Conservation (phyloP, 768 basidiomycete species). For the Paxillus ammoniavirescens region DNA sequence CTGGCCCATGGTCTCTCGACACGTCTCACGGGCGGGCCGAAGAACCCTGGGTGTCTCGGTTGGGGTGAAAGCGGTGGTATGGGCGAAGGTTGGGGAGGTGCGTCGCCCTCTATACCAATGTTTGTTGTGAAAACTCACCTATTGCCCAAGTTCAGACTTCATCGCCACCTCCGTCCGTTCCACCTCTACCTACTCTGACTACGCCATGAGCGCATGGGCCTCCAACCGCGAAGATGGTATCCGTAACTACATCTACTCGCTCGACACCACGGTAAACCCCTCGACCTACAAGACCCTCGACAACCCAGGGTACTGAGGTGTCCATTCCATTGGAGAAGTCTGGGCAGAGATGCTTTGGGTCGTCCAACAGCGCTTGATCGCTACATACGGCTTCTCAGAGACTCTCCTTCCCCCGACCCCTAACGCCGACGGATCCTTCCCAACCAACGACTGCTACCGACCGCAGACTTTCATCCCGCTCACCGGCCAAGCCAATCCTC, state of each 20-base stretch:
- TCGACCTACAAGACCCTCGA: conserved; percentile 94
- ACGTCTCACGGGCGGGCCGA: too few species aligned
- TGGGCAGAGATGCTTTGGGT: conserved; percentile 94
- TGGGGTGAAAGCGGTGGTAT: conserved; percentile 97
- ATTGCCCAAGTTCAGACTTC: conserved; percentile 48
- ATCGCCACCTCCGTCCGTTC: conserved; percentile 86
- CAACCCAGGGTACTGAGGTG: conserved; percentile 91
- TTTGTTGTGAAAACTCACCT: neutral
- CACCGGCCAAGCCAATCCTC: conserved; percentile 36
- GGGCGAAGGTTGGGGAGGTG: conserved; percentile 96
- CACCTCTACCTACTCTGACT: conserved; percentile 69
- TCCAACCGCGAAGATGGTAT: conserved; percentile 76
- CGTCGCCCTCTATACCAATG: conserved; percentile 5
- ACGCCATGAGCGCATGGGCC: conserved; percentile 95
- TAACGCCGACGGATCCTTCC: conserved; percentile 58
- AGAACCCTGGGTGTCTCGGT: conserved; percentile 33
- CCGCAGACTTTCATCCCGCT: conserved; percentile 30
- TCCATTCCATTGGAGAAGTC: conserved; percentile 90
- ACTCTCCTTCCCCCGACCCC: conserved; percentile 80
- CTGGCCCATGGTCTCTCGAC: too few species aligned
- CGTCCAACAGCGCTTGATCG: conserved; percentile 68
- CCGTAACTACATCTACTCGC: conserved; percentile 87
- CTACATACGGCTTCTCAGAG: conserved; percentile 78
- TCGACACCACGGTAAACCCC: conserved; percentile 75
- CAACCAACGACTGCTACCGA: conserved; percentile 70